A percentile compares a stretch with the other conserved stretches of the same genome.
Conservation (phyloP, 1,284 basidiomycete species). For the Cryptococcus floricola region DNA sequence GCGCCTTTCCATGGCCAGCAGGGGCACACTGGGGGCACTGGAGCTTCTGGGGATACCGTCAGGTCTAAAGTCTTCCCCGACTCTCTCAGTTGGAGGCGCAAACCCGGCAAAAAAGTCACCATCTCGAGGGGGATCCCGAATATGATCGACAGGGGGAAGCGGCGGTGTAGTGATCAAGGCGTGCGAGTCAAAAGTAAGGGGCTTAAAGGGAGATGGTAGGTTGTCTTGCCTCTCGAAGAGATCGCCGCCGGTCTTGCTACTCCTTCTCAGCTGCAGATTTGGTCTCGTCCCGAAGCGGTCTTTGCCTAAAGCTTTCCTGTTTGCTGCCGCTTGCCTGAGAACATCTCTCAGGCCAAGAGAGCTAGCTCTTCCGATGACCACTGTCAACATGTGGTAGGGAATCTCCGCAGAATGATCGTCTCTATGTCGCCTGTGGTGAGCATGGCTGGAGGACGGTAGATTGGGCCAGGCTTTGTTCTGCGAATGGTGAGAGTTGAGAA, state of each 20-base stretch:
- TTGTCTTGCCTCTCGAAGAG: neutral
- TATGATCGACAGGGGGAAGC: slow-evolving; percentile 8
- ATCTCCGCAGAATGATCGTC: neutral
- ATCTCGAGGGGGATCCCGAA: slow-evolving; percentile 2
- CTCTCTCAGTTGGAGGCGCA: neutral
- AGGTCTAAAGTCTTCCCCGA: no score
- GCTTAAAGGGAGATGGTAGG: neutral
- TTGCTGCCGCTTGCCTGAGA: neutral
- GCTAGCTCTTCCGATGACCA: slow-evolving; percentile 21
- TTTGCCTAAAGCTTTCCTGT: neutral
- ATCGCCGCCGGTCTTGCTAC: neutral
- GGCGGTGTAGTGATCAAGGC: slow-evolving; percentile 8
- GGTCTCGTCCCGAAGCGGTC: neutral
- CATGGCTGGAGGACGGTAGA: neutral
- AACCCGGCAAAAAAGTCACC: slow-evolving; percentile 10
- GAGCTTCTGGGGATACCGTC: slow-evolving; percentile 5
- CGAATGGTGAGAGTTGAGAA: neutral
- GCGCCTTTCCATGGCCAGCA: slow-evolving; percentile 4
- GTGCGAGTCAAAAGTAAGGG: slow-evolving; percentile 9
- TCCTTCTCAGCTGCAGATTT: slow-evolving; percentile 13
- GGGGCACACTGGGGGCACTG: slow-evolving; percentile 11
- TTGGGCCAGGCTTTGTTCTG: neutral
- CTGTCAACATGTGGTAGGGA: slow-evolving; percentile 14
- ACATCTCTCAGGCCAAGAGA: slow-evolving; percentile 4
- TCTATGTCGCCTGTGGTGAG: neutral